Percentiles rank a stretch among this genome's conserved stretches.
Conservation (phyloP, 2,329 filamentous ascomycete genomes). For the Fusarium kyushuense region DNA sequence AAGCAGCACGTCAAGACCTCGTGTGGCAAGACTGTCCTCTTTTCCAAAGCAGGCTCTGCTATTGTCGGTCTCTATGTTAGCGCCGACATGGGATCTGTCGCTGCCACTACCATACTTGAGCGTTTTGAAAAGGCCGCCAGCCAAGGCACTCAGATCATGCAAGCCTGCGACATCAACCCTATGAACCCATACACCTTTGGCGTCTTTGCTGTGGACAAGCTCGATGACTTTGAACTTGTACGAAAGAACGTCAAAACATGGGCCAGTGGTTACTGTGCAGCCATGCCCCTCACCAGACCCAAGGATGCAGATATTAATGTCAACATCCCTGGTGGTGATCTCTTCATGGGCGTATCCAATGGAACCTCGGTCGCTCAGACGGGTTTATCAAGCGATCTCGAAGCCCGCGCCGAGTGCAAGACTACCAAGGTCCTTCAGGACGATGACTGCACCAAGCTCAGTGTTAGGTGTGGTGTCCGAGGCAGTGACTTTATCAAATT, state of each 20-base stretch:
- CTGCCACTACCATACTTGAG: neutral
- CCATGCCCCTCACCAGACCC: constrained; percentile 1
- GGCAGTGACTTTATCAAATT: constrained; percentile 50
- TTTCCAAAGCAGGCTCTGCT: neutral
- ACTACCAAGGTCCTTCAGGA: constrained; percentile 1
- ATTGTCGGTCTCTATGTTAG: neutral
- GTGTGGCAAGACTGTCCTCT: neutral
- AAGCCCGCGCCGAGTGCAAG: constrained; percentile 4
- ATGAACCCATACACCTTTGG: neutral
- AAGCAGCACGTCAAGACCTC: neutral
- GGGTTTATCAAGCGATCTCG: neutral
- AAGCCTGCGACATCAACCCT: neutral
- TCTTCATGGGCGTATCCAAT: neutral
- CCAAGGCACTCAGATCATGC: neutral
- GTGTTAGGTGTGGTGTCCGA: constrained; percentile 53
- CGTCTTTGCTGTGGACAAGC: neutral
- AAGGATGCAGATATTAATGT: neutral
- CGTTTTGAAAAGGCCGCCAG: neutral
- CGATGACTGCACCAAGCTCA: constrained; percentile 54
- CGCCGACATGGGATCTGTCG: neutral
- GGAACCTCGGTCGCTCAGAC: neutral
- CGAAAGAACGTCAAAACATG: neutral
- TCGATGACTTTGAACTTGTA: neutral
- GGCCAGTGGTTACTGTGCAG: neutral
- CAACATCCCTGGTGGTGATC: neutral